A percentile compares a stretch with the other conserved stretches of the same genome.
These are phyloP conservation scores for Epichloe glyceriae DNA, from an alignment of 2,329 filamentous ascomycete genomes.

Conservation along the genomic window DNA sequence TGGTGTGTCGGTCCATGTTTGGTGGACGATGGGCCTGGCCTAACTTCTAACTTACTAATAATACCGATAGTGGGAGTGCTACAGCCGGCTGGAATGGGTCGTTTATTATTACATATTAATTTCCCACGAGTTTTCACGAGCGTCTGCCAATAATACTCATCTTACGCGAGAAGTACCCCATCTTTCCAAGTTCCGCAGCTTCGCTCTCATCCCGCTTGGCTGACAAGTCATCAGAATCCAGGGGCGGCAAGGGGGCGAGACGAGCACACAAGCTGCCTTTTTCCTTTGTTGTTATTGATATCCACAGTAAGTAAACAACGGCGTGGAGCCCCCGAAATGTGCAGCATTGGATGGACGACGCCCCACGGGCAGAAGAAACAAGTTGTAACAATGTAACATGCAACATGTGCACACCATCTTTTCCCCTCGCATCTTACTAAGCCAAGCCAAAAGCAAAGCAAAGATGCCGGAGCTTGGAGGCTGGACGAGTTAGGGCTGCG, in stretches of 20 bases:
- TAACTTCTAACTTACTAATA: no score
- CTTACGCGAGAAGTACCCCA: not conserved
- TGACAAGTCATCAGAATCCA: not conserved
- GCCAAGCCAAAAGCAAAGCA: not conserved
- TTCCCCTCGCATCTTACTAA: not conserved
- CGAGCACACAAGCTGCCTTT: no score
- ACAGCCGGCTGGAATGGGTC: conserved; percentile 2
- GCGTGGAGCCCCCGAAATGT: not conserved
- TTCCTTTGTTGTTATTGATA: not conserved
- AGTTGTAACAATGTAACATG: no score
- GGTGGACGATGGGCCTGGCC: not conserved
- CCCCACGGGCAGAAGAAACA: not conserved
- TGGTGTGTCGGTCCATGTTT: no score
- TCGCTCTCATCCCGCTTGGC: not conserved
- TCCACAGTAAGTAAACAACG: not conserved
- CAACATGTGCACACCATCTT: no score
- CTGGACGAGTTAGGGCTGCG: no score
- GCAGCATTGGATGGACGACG: not conserved
- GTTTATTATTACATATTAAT: not conserved
- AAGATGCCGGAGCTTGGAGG: not conserved
- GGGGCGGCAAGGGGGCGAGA: no score
- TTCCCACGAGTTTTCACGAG: not conserved
- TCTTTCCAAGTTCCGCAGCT: not conserved
- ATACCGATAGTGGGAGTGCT: conserved; percentile 4
- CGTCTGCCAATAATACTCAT: not conserved